phyloP scores from a whole-genome alignment of 1,284 basidiomycete genomes.

The Melampsora americana region DNA sequence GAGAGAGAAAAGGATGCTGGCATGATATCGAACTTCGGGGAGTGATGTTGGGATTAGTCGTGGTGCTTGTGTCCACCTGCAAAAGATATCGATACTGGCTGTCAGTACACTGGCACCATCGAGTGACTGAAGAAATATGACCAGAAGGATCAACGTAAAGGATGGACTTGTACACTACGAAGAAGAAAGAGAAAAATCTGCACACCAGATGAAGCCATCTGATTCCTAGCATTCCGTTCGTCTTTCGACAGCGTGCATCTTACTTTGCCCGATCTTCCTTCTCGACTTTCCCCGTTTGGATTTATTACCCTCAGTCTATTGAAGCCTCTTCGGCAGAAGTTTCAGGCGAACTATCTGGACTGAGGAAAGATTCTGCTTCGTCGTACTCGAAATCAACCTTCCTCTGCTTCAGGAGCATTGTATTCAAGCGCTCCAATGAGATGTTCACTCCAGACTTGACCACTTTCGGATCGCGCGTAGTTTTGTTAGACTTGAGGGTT shows the following conservation, averaged over 20 bases:
- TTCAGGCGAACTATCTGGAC: background rate
- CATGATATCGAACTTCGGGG: constrained; percentile 38
- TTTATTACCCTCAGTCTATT: background rate
- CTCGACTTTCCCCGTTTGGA: background rate
- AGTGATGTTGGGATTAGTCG: constrained; percentile 34
- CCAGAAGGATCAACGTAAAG: background rate
- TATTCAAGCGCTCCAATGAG: constrained; percentile 17
- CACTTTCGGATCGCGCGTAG: no score
- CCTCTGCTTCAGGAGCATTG: constrained; percentile 36
- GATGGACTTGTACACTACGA: no score
- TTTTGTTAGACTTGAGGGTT: no score
- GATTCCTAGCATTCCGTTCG: constrained; percentile 33
- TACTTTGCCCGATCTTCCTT: constrained; percentile 24
- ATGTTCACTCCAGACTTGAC: no score
- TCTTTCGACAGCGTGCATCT: constrained; percentile 23
- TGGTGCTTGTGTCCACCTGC: constrained; percentile 30
- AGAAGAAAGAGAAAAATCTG: no score
- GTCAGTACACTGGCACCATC: background rate
- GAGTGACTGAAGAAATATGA: background rate
- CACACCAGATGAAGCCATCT: constrained; percentile 40
- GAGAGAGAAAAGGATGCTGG: constrained; percentile 31
- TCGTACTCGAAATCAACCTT: constrained; percentile 20
- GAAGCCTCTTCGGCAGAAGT: background rate
- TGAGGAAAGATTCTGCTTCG: background rate
- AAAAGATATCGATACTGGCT: background rate